phyloP scores from a whole-genome alignment of 2,329 filamentous ascomycete species.

The Zymoseptoria crescenta region DNA sequence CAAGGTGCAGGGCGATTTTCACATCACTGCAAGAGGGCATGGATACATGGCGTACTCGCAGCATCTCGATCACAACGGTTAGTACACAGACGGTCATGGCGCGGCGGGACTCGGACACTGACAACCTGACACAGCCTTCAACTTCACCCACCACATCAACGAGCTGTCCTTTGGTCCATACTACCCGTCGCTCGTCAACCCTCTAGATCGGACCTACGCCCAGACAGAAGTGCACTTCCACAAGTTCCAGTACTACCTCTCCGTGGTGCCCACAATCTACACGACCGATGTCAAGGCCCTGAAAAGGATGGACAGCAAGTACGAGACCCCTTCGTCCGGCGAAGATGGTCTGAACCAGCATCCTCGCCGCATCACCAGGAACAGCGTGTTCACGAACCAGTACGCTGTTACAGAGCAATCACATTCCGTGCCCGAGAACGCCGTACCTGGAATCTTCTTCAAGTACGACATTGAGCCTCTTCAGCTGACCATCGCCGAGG shows the following conservation, averaged over 20 bases:
- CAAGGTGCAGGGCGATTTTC: conserved; percentile 96
- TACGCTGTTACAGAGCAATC: conserved; percentile 93
- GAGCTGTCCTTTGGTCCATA: conserved; percentile 96
- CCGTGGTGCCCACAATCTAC: conserved; percentile 90
- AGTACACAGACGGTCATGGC: conserved; percentile 29
- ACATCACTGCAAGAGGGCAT: conserved; percentile 90
- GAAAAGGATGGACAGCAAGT: conserved; percentile 27
- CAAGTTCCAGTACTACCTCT: conserved; percentile 97
- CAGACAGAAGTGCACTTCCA: conserved; percentile 70
- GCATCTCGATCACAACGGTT: conserved; percentile 76
- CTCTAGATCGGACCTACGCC: conserved; percentile 84
- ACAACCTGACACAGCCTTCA: conserved; percentile 57
- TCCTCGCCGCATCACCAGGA: conserved; percentile 34
- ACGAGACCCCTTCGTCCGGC: conserved; percentile 36
- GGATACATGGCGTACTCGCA: conserved; percentile 77
- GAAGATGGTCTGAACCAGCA: conserved; percentile 28
- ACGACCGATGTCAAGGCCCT: conserved; percentile 43
- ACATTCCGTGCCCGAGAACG: conserved; percentile 57
- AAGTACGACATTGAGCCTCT: conserved; percentile 99
- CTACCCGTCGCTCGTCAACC: conserved; percentile 88
- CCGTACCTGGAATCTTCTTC: conserved; percentile 86
- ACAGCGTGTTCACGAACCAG: conserved; percentile 84
- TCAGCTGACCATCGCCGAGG: conserved; percentile 74
- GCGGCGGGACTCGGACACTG: neutral
- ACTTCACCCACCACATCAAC: conserved; percentile 94